Base-by-base conservation (phyloP, 495 filamentous ascomycete species). In the Podospora didyma region DNA sequence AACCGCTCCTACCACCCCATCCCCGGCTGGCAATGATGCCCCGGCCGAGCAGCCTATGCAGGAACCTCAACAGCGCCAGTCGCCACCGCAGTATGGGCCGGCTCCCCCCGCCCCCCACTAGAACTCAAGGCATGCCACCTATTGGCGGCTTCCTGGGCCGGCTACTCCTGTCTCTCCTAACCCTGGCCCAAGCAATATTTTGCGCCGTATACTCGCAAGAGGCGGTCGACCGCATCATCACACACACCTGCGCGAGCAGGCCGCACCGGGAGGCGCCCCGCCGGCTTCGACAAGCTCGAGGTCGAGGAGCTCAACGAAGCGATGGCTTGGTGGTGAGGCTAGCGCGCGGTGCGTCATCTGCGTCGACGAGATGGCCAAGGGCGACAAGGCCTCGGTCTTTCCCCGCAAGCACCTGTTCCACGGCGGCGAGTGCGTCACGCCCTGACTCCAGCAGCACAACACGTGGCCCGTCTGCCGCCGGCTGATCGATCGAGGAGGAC, bases 391-490 rank as follows among this genome's bases (percentile, higher is more conserved):
- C 2, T 84, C 87, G 0, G 76, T 86, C 21, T 73, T 97, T 23
- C 90, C 92, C 1, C 97, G 93, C 75, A 84, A 75, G 2, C 93
- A 97, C 64, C 92, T 89, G 86, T 97, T 95, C 70, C 90, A 95
- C 64, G 84, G 79, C 50, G 70, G 78, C 17, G n/a, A n/a, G n/a
- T 96, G 91, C 61, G 85, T 91, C 46, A 75, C 79, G 39, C 75
- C 84, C 46, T 96, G 91, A 91, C 68, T 96, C 17, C 81, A 79
- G 62, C 84, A 91, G 67, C 90, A 95, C 60, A 86, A 93, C 54
- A 94, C 90, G 1, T 96, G 91, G 64, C 91, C 91, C 0, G 87
- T 93, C 56, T 96, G 91, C 67, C 79, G 91, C 46, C 78, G n/a
- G n/a, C n/a, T n/a, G 84, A 60, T 77, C 88, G 26, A 90, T 96